Percentiles rank a stretch among this genome's conserved stretches.
phyloP scores from a whole-genome alignment of 1,284 basidiomycete genomes.

The Sporisorium graminicola region DNA sequence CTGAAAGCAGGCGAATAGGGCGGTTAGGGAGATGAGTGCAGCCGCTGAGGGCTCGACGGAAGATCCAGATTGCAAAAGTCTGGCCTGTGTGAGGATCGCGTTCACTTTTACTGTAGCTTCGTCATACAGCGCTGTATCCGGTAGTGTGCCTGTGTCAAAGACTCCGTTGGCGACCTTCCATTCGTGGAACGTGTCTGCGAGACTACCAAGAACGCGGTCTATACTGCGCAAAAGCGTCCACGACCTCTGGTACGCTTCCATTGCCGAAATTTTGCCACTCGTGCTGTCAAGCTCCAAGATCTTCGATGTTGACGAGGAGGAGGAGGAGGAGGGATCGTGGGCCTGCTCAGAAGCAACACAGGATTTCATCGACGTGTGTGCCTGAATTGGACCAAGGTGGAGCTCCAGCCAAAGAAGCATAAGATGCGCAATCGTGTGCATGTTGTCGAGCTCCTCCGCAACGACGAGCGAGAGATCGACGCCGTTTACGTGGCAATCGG shows the following conservation, averaged over 20 bases:
- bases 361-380: neutral
- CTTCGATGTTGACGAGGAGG: too few species aligned
- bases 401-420: constrained; percentile 34
- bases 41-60: neutral
- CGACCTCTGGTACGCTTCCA: neutral
- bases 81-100: neutral
- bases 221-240: constrained; percentile 9
- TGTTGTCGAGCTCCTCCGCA: constrained; percentile 27
- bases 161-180: neutral
- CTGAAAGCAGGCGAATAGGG: constrained; percentile 17
- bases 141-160: neutral
- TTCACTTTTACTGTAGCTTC: neutral
- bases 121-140: neutral
- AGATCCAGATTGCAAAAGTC: neutral
- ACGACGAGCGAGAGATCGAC: constrained; percentile 12
- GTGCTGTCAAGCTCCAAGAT: constrained; percentile 23
- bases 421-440: constrained; percentile 27
- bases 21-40: constrained; percentile 14
- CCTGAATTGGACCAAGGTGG: neutral
- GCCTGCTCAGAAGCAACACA: neutral
- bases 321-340: neutral
- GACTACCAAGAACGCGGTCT: constrained; percentile 6
- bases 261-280: constrained; percentile 25
- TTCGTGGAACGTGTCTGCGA: constrained; percentile 1
- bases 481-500: constrained; percentile 27